A percentile compares a stretch with the other conserved stretches of the same genome.
phyloP scores from a whole-genome alignment of 257 asterid genomes.

The Asclepias syriaca region DNA sequence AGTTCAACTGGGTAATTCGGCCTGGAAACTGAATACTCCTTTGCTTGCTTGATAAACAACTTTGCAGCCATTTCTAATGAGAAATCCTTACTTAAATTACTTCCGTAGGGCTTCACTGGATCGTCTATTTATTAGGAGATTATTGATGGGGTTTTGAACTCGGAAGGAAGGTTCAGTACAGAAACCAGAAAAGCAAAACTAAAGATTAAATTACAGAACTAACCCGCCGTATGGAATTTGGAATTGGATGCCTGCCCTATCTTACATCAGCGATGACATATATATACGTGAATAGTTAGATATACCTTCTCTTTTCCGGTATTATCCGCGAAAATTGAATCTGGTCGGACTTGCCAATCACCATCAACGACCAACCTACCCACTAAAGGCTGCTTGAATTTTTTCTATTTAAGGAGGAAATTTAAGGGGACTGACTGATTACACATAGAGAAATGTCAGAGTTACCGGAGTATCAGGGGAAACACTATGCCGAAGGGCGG shows the following conservation, averaged over 20 bases:
- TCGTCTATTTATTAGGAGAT: background rate
- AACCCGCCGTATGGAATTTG: background rate
- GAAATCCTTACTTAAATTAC: too few relatives aligned
- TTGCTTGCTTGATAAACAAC: conserved; percentile 46
- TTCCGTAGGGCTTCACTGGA: background rate
- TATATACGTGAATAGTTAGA: too few relatives aligned
- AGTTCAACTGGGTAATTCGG: conserved; percentile 53
- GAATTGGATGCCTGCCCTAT: background rate
- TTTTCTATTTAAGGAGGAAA: background rate
- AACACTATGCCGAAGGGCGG: conserved; percentile 37
- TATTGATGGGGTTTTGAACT: too few relatives aligned
- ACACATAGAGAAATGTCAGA: conserved; percentile 37
- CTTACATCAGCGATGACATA: background rate
- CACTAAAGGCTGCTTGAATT: background rate
- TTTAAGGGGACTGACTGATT: too few relatives aligned
- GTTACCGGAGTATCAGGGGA: conserved; percentile 40
- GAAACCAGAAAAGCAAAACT: background rate
- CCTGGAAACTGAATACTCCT: conserved; percentile 33
- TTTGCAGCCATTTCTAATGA: conserved; percentile 33
- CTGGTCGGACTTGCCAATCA: background rate
- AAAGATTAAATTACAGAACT: background rate
- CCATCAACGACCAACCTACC: background rate
- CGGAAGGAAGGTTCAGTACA: background rate
- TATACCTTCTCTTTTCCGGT: background rate
- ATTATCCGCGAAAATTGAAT: too few relatives aligned